Evolutionary conservation across 2,329 filamentous ascomycete species (phyloP).

Genomic region (Podosphaera xanthii): DNA sequence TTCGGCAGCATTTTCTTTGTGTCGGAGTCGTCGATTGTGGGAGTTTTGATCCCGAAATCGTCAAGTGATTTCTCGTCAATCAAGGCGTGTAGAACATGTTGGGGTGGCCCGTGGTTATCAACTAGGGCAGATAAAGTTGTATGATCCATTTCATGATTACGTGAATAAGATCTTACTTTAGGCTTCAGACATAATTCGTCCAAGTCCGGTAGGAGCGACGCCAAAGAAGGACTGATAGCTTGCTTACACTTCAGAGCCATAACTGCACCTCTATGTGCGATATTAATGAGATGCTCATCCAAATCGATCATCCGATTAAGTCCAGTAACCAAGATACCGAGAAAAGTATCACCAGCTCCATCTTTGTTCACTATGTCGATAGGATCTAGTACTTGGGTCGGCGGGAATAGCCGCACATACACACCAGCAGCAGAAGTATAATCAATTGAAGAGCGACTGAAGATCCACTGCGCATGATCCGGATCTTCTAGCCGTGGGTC

Average conservation of each 20-base stretch:
- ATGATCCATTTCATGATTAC: too few relatives aligned
- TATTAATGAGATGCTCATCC: conserved; percentile 40
- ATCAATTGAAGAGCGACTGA: conserved; percentile 35
- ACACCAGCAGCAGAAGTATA: conserved; percentile 43
- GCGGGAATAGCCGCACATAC: conserved; percentile 49
- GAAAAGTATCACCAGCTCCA: conserved; percentile 80
- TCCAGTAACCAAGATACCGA: conserved; percentile 65
- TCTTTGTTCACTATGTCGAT: conserved; percentile 70
- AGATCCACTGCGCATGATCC: conserved; percentile 43
- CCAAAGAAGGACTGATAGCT: conserved; percentile 34
- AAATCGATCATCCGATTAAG: conserved; percentile 28
- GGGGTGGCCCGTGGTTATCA: too few relatives aligned
- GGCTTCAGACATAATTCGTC: conserved; percentile 1
- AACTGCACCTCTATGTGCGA: conserved; percentile 64
- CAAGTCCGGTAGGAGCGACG: conserved; percentile 8
- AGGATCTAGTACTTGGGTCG: conserved; percentile 31
- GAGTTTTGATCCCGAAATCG: too few relatives aligned
- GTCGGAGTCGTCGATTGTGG: too few relatives aligned
- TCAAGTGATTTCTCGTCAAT: too few relatives aligned
- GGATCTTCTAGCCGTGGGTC: conserved; percentile 43
- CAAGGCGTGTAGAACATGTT: too few relatives aligned
- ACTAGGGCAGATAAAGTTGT: too few relatives aligned
- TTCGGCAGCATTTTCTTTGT: too few relatives aligned
- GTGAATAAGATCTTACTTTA: too few relatives aligned
- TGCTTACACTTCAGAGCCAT: conserved; percentile 54